A percentile compares a stretch with the other conserved stretches of the same genome.
Evolutionary conservation across 495 filamentous ascomycete species (phyloP).

Genomic region (Penicillium canescens): DNA sequence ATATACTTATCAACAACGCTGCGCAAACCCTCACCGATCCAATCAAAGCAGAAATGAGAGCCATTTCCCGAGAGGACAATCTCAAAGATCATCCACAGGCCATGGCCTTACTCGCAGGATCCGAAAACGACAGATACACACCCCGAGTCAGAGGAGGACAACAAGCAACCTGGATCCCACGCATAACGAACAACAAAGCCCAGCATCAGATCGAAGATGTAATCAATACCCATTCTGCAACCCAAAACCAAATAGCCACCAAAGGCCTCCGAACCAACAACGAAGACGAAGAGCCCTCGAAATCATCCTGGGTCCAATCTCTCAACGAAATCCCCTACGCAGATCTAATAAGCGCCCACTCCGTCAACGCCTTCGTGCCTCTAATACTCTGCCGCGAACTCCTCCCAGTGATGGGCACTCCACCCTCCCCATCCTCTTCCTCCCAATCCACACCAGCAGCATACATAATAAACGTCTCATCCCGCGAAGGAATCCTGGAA

Average conservation of each 20-base stretch:
- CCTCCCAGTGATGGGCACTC: constrained; percentile 38
- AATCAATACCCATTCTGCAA: not conserved
- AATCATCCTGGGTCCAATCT: constrained; percentile 46
- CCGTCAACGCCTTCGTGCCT: constrained; percentile 49
- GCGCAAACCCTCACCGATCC: constrained; percentile 51
- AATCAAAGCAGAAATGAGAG: constrained; percentile 34
- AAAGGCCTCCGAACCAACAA: constrained; percentile 6
- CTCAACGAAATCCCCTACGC: constrained; percentile 49
- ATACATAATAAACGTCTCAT: constrained; percentile 49
- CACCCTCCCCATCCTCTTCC: not conserved
- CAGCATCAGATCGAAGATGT: constrained; percentile 1
- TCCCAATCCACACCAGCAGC: constrained; percentile 15
- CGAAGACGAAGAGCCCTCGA: constrained; percentile 3
- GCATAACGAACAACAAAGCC: not conserved
- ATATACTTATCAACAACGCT: constrained; percentile 52
- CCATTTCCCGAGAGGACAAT: constrained; percentile 30
- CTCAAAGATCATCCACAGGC: constrained; percentile 5
- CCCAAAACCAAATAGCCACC: not conserved
- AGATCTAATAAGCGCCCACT: constrained; percentile 47
- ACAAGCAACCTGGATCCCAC: constrained; percentile 11
- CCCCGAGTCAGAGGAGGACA: constrained; percentile 5
- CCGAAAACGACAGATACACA: not conserved
- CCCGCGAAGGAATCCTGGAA: constrained; percentile 48
- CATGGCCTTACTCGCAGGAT: not conserved
- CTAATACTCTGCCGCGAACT: constrained; percentile 48